A percentile compares a stretch with the other conserved stretches of the same genome.
Conservation (phyloP, 441 rosid species). For the Erysimum cheiri region DNA sequence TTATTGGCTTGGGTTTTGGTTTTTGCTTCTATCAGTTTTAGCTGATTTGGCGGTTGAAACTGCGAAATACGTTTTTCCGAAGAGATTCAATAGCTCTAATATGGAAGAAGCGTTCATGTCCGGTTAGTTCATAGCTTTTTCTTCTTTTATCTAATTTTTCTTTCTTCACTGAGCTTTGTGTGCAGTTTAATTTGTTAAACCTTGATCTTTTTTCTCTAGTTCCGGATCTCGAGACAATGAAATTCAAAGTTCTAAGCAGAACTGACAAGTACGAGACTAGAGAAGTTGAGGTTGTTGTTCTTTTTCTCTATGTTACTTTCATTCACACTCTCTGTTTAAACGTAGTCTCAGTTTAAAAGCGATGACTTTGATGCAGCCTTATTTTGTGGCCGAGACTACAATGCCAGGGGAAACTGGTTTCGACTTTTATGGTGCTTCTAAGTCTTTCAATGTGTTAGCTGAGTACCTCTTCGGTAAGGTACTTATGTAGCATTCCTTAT, state of each 20-base stretch:
- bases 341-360: conserved; percentile 7
- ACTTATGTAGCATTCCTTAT: conserved; percentile 32
- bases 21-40: conserved; percentile 52
- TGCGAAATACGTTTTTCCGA: conserved; percentile 72
- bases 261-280: conserved; percentile 75
- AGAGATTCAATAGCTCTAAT: conserved; percentile 65
- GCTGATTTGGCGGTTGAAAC: conserved; percentile 70
- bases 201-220: conserved; percentile 45
- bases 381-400: conserved; percentile 79
- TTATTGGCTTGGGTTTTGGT: neutral
- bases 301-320: neutral
- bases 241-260: conserved; percentile 61
- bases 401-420: conserved; percentile 86
- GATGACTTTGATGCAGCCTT: conserved; percentile 55
- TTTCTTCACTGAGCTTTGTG: neutral
- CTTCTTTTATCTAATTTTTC: too few relatives aligned
- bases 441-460: conserved; percentile 84
- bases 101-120: conserved; percentile 90
- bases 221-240: conserved; percentile 86
- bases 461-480: conserved; percentile 98
- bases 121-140: conserved; percentile 46
- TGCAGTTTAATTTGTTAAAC: neutral
- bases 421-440: conserved; percentile 76
- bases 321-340: conserved; percentile 6
- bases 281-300: conserved; percentile 72